These are phyloP conservation scores for Saturnispora silvae DNA, from an alignment of 805 yeast species.

Conservation along the genomic window DNA sequence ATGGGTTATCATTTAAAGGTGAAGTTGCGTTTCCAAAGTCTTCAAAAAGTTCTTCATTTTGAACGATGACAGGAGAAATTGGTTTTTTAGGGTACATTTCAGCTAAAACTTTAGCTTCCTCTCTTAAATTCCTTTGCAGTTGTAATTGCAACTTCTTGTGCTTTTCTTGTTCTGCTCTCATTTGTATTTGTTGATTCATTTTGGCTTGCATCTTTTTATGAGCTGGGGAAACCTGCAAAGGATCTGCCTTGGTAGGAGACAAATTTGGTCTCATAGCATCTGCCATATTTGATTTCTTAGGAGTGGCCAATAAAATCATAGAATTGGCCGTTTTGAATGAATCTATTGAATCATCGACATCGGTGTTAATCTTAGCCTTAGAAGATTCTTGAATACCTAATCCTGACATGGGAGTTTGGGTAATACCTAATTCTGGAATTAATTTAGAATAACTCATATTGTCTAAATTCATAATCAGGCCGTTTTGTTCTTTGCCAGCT, in stretches of 20 bases:
- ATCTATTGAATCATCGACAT: slow-evolving; percentile 1
- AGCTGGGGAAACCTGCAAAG: slow-evolving; percentile 10
- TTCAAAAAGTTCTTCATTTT: slow-evolving; percentile 1
- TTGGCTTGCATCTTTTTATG: slow-evolving; percentile 12
- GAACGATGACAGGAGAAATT: not conserved
- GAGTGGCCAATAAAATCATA: slow-evolving; percentile 2
- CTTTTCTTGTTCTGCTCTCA: slow-evolving; percentile 7
- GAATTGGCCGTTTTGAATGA: slow-evolving; percentile 9
- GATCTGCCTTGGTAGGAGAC: not conserved
- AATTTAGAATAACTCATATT: slow-evolving; percentile 15
- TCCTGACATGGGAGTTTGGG: slow-evolving; percentile 11
- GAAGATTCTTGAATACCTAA: no score
- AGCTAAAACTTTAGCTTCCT: slow-evolving; percentile 9
- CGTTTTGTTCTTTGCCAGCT: slow-evolving; percentile 18
- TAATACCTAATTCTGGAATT: slow-evolving; percentile 24
- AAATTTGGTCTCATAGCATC: slow-evolving; percentile 3
- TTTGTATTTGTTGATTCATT: slow-evolving; percentile 10
- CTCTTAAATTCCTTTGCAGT: slow-evolving; percentile 7
- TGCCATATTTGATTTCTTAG: slow-evolving; percentile 5
- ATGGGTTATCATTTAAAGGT: slow-evolving; percentile 8
- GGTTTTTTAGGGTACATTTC: slow-evolving; percentile 8
- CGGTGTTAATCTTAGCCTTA: no score
- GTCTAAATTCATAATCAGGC: slow-evolving; percentile 8
- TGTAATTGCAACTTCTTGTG: slow-evolving; percentile 10
- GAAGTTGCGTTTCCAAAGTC: not conserved